phyloP scores from a whole-genome alignment of 345 rosid genomes.

The Arabis hirsuta region DNA sequence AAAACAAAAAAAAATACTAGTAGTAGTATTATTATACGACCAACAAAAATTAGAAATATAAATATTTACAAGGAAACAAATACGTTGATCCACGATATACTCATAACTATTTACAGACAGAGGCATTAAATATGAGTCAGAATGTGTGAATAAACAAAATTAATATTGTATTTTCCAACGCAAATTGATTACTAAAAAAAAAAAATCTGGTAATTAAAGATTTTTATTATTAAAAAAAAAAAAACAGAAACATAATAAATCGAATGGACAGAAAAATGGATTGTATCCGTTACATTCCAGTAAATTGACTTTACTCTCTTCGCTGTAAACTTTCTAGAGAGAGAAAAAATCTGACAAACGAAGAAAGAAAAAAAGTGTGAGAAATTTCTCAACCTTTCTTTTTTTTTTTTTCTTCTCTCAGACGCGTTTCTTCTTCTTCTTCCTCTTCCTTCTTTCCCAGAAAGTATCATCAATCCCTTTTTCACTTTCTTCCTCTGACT shows the following conservation, averaged over 20 bases:
- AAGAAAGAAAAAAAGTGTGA: constrained; percentile 17
- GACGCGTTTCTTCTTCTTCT: constrained; percentile 33
- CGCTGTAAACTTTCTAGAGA: constrained; percentile 22
- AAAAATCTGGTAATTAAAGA: background rate
- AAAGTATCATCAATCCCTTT: constrained; percentile 32
- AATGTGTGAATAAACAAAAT: background rate
- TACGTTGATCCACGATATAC: constrained; percentile 25
- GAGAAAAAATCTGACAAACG: constrained; percentile 35
- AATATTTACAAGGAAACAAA: background rate
- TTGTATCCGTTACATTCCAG: constrained; percentile 34
- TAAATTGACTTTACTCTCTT: constrained; percentile 30
- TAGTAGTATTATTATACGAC: background rate
- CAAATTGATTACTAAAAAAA: background rate
- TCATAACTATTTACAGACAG: constrained; percentile 30
- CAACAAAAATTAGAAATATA: background rate
- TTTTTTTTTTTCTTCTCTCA: background rate
- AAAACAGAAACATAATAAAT: background rate
- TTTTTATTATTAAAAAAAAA: background rate
- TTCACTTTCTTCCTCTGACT: constrained; percentile 38
- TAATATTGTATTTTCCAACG: background rate
- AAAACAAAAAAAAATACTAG: background rate
- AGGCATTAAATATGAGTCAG: constrained; percentile 26
- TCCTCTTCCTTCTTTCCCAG: constrained; percentile 34
- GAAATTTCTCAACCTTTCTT: constrained; percentile 38
- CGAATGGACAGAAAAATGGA: constrained; percentile 30